Evolutionary conservation across 345 rosid species (phyloP).

Genomic region (Leavenworthia alabamica): DNA sequence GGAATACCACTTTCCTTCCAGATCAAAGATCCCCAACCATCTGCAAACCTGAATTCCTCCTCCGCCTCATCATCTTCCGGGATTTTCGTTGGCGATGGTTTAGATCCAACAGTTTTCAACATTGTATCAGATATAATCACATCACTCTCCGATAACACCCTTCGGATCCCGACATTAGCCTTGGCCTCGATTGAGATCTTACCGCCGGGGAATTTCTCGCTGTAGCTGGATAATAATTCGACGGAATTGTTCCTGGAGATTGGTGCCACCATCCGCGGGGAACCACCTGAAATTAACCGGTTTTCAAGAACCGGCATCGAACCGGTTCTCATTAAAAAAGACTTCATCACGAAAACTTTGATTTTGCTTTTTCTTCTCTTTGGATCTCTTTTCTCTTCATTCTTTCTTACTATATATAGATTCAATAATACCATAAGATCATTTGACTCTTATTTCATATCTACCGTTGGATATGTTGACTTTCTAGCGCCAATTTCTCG

Average conservation of each 20-base stretch:
- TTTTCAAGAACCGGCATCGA: conserved; percentile 38
- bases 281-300: conserved; percentile 25
- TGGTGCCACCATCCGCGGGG: conserved; percentile 23
- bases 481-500: not conserved
- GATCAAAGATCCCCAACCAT: conserved; percentile 29
- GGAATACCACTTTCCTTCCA: conserved; percentile 35
- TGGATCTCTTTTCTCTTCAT: no score
- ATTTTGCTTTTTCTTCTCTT: not conserved
- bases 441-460: not conserved
- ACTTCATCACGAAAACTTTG: conserved; percentile 43
- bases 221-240: no score
- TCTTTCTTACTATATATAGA: conserved; percentile 18
- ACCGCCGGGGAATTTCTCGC: conserved; percentile 35
- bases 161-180: conserved; percentile 33
- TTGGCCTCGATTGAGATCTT: conserved; percentile 44
- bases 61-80: conserved; percentile 44
- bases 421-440: conserved; percentile 1
- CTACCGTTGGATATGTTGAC: conserved; percentile 19
- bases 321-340: conserved; percentile 48
- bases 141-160: conserved; percentile 49
- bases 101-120: conserved; percentile 30
- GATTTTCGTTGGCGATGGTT: conserved; percentile 34
- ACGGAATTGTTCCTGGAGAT: conserved; percentile 40
- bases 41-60: conserved; percentile 3
- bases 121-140: conserved; percentile 31